Percentiles rank a stretch among this genome's conserved stretches.
Conservation (phyloP, 305 asterid genomes). For the Fraxinus albicans region DNA sequence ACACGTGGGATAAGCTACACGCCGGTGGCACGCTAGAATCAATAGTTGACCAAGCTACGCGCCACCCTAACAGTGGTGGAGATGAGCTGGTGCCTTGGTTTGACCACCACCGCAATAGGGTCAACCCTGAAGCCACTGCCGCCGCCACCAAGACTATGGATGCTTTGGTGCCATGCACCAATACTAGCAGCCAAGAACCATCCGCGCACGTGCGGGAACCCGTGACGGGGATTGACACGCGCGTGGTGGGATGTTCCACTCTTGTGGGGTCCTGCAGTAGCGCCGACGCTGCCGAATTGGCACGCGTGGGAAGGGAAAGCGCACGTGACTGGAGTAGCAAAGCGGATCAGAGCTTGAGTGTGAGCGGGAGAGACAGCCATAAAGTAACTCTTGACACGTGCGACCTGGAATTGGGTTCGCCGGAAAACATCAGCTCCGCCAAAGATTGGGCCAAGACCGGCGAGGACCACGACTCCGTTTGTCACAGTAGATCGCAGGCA, state of each 20-base stretch:
- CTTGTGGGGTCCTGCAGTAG: slow-evolving; percentile 66
- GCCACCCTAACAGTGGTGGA: slow-evolving; percentile 15
- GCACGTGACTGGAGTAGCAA: slow-evolving; percentile 19
- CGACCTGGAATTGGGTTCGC: slow-evolving; percentile 48
- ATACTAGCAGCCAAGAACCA: slow-evolving; percentile 23
- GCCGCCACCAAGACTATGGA: slow-evolving; percentile 35
- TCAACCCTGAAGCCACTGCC: slow-evolving; percentile 16
- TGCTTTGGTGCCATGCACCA: slow-evolving; percentile 41
- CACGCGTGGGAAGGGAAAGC: slow-evolving; percentile 18
- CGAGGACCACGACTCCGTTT: slow-evolving; percentile 62
- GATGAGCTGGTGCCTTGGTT: slow-evolving; percentile 53
- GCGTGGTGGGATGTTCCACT: slow-evolving; percentile 38
- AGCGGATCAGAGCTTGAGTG: slow-evolving; percentile 35
- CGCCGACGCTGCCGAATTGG: slow-evolving; percentile 13
- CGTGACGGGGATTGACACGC: slow-evolving; percentile 2
- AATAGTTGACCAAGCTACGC: slow-evolving; percentile 70
- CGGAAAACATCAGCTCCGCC: slow-evolving; percentile 61
- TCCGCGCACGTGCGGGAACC: slow-evolving; percentile 21
- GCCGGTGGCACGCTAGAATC: slow-evolving; percentile 56
- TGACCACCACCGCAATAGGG: slow-evolving; percentile 25
- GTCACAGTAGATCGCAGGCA: slow-evolving; percentile 55
- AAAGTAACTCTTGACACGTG: slow-evolving; percentile 43
- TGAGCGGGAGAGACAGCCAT: slow-evolving; percentile 43
- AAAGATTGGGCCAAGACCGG: slow-evolving; percentile 44
- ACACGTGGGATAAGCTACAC: slow-evolving; percentile 35